phyloP scores from a whole-genome alignment of 768 basidiomycete species.

The Macrolepiota albuminosa region DNA sequence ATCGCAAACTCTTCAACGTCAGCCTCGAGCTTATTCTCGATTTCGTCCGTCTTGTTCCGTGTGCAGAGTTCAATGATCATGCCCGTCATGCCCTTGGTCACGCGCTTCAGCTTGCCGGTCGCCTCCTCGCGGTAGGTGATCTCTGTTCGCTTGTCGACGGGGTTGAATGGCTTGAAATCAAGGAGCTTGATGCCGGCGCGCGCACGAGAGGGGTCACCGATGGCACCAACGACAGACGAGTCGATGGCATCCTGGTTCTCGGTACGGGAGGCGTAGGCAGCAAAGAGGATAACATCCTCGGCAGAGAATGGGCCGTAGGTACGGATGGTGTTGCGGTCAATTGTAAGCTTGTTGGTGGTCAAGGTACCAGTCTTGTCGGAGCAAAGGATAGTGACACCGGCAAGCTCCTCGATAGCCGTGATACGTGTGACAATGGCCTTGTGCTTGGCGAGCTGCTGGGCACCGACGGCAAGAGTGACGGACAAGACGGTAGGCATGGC shows the following conservation, averaged over 20 bases:
- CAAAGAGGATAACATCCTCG: constrained; percentile 89
- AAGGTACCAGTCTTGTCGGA: constrained; percentile 99
- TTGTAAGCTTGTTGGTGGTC: constrained; percentile 99
- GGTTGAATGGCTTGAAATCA: constrained; percentile 99
- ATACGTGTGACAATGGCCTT: constrained; percentile 99
- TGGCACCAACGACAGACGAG: constrained; percentile 73
- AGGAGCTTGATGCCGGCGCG: constrained; percentile 92
- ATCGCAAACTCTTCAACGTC: constrained; percentile 95
- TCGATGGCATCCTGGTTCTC: constrained; percentile 99
- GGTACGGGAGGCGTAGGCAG: constrained; percentile 94
- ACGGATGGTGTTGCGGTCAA: constrained; percentile 87
- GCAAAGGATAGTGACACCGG: constrained; percentile 97
- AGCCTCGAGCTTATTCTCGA: constrained; percentile 87
- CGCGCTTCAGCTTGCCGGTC: constrained; percentile 95
- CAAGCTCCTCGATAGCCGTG: constrained; percentile 97
- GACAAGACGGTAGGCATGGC: constrained; percentile 99
- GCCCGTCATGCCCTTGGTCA: constrained; percentile 99
- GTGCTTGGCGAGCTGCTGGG: constrained; percentile 98
- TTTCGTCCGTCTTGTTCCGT: constrained; percentile 92
- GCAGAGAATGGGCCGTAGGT: constrained; percentile 86
- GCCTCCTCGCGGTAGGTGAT: constrained; percentile 95
- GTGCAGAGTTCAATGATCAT: constrained; percentile 96
- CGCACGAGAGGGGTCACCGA: constrained; percentile 68
- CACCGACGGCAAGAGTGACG: constrained; percentile 97
- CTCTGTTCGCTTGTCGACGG: constrained; percentile 98